Evolutionary conservation across 371 early-diverging fungal genomes (phyloP), one percentile per base, ranked within the genome.

Genomic region (Chytridium lagenaria): DNA sequence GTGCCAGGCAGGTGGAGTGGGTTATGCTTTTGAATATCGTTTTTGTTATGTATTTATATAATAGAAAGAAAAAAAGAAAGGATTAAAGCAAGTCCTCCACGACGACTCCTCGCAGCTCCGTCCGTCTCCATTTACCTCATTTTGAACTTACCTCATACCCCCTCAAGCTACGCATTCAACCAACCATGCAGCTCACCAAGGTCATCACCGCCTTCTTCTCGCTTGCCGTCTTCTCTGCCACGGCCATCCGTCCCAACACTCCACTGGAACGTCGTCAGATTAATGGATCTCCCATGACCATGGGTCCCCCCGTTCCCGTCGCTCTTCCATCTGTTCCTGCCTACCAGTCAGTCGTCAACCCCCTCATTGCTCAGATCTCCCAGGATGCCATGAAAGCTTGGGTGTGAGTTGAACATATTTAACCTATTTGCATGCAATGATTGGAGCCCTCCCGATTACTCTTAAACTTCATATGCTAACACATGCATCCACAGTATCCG

Each of bases 331-430:
- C 50, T 15, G 44, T 33, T n/a, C 16, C 65, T 15, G 28, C n/a
- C 2, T 69, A 63, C 50, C 69, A 67, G 36, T n/a, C 61, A 7
- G 49, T 65, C 2, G 77, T 77, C 22, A 59, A 73, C 31, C 37
- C 59, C n/a, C 69, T 77, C 5, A 57, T 77, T 31, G 31, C 50
- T 7, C 12, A 44, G 19, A 67, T 77, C 49, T 31, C 39, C 22
- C 28, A 16, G 39, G 34, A 5, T 15, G 34, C 59, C 5, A 63
- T 73, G 34, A 63, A 68, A 39, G 19, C 33, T 16, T 67, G 69
- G 66, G 1, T 74, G 44, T 44, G 19, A 44, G 44, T 44, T 7
- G n/a, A n/a, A n/a, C n/a, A n/a, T n/a, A n/a, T n/a, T n/a, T n/a
- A n/a, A n/a, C n/a, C n/a, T n/a, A n/a, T n/a, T n/a, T n/a, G n/a